phyloP scores from a whole-genome alignment of 2,329 filamentous ascomycete species.

The Fusarium sp. region DNA sequence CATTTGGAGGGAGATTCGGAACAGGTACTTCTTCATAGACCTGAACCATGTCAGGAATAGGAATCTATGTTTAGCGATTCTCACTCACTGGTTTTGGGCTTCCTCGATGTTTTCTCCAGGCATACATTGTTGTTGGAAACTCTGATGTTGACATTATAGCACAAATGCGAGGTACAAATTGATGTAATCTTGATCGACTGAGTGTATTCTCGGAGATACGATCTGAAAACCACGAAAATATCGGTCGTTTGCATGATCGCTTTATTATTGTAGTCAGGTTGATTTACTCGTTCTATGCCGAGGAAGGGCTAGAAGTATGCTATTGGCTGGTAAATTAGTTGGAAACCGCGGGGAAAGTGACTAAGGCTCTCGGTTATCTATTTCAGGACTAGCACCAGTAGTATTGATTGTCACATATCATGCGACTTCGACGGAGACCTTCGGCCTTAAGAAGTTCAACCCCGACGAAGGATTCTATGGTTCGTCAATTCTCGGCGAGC shows the following conservation, averaged over 20 bases:
- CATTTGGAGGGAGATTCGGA: neutral
- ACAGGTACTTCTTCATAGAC: slow-evolving; percentile 18
- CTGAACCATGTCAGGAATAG: neutral
- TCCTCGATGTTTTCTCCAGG: slow-evolving; percentile 51
- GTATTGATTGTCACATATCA: neutral
- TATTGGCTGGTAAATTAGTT: neutral
- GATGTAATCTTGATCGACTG: neutral
- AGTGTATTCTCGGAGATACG: neutral
- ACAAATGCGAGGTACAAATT: neutral
- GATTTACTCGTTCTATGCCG: neutral
- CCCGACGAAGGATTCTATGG: no score
- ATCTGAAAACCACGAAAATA: rapidly evolving
- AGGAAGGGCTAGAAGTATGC: neutral
- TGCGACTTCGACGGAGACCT: no score
- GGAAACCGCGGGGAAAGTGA: neutral
- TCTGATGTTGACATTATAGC: neutral
- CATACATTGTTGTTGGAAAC: slow-evolving; percentile 45
- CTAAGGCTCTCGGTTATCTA: neutral
- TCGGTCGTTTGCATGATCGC: neutral
- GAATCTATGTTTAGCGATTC: rapidly evolving
- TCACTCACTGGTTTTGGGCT: slow-evolving; percentile 31
- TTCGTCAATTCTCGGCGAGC: neutral
- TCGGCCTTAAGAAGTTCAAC: neutral
- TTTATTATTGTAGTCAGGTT: neutral
- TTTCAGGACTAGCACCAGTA: neutral